These are phyloP conservation scores for Pichia rugopelliculosa DNA, from an alignment of 805 yeast species.

Conservation along the genomic window DNA sequence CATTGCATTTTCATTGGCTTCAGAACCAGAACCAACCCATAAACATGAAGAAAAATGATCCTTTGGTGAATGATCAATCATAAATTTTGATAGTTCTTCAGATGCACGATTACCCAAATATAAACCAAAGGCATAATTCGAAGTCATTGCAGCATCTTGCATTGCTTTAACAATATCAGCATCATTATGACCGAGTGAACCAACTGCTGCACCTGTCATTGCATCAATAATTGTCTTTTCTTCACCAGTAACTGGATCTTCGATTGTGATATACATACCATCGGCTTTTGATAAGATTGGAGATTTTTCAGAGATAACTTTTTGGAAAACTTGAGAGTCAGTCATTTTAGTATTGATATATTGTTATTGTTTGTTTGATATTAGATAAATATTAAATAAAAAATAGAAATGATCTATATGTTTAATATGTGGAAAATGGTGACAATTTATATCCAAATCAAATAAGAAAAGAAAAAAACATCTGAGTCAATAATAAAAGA, in stretches of 20 bases:
- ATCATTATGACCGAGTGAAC: slow-evolving; percentile 39
- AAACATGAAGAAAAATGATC: slow-evolving; percentile 34
- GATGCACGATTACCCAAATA: slow-evolving; percentile 33
- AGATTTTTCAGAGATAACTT: slow-evolving; percentile 16
- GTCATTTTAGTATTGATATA: slow-evolving; percentile 5
- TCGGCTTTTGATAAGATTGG: slow-evolving; percentile 18
- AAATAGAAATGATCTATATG: too few relatives aligned
- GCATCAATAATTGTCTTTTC: slow-evolving; percentile 34
- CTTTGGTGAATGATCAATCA: slow-evolving; percentile 32
- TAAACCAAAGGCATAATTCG: slow-evolving; percentile 32
- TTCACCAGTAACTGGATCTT: slow-evolving; percentile 35
- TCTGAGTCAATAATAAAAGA: too few relatives aligned
- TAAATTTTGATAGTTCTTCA: slow-evolving; percentile 39
- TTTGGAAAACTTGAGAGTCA: slow-evolving; percentile 18
- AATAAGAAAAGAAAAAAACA: not conserved
- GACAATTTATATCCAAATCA: not conserved
- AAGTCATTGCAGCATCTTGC: slow-evolving; percentile 29
- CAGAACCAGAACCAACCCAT: slow-evolving; percentile 67
- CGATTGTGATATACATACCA: slow-evolving; percentile 19
- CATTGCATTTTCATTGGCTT: slow-evolving; percentile 74
- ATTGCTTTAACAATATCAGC: slow-evolving; percentile 34
- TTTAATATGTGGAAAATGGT: not conserved
- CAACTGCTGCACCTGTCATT: slow-evolving; percentile 49
- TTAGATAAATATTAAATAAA: not conserved
- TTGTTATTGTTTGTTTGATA: not conserved